Evolutionary conservation across 345 rosid species (phyloP), one percentile per base, ranked within the genome.

Genomic region (Draba incana): DNA sequence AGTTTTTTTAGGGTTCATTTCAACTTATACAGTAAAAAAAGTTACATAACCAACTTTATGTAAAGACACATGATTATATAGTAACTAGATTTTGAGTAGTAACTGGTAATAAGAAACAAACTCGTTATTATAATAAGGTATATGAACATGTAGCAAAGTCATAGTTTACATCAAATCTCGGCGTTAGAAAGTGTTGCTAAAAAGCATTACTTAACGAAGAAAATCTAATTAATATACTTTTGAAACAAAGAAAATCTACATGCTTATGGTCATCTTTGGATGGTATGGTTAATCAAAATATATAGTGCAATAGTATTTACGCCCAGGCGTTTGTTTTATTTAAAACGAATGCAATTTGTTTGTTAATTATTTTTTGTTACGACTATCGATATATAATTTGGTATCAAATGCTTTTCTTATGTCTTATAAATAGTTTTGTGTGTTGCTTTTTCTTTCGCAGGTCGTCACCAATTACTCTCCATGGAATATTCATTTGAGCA

Each of bases 401-500:
- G 8, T 24, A 58, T 42, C 28, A 47, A 61, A 46, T 8, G 10
- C 2, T 35, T 35, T 35, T 35, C 11, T n/a, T 56, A 31, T 13
- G 28, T 10, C 44, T 35, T 35, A 35, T 64, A 42, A 52, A 25
- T 23, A 38, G 24, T 15, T 68, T 39, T 10, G 11, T 67, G 37
- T 61, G 16, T 58, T 48, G 24, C 0, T 46, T 16, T 38, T 41
- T 41, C 20, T 31, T 75, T 48, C 0, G 45, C 66, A 75, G 79
- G 37, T 47, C 4, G 53, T 15, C 16, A 69, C 13, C 31, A 69
- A 12, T 12, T 47, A 69, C 31, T 33, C 20, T 62, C 41, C 13
- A 42, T 75, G 70, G 79, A 69, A 75, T 69, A 75, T 39, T 75
- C 79, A 69, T 75, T 75, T 75, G 70, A 75, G 79, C 79, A 75